phyloP scores from a whole-genome alignment of 176 grass and related monocot genomes.

The Rhynchospora pubera region DNA sequence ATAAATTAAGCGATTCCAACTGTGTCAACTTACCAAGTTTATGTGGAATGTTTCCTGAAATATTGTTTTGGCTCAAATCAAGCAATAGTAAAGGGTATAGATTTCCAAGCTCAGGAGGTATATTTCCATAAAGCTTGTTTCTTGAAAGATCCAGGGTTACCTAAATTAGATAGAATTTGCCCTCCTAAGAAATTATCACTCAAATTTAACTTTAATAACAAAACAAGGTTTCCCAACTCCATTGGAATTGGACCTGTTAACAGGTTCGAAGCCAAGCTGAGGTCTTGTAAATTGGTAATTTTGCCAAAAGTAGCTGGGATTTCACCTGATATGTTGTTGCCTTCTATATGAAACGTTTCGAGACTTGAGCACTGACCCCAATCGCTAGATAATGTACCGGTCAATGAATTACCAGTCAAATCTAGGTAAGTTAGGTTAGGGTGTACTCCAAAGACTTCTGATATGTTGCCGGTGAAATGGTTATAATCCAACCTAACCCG shows the following conservation, averaged over 20 bases:
- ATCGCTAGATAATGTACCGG: conserved; percentile 31
- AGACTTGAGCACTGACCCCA: conserved; percentile 50
- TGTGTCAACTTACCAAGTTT: conserved; percentile 46
- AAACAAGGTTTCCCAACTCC: conserved; percentile 30
- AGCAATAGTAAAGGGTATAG: conserved; percentile 32
- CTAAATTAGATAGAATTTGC: conserved; percentile 31
- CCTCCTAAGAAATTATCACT: conserved; percentile 46
- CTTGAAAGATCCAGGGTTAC: conserved; percentile 51
- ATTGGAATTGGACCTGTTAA: conserved; percentile 40
- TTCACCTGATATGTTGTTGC: conserved; percentile 48
- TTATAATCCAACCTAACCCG: conserved; percentile 42
- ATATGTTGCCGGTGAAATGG: conserved; percentile 43
- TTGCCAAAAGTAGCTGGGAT: conserved; percentile 38
- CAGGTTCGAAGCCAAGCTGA: conserved; percentile 45
- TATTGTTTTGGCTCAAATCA: conserved; percentile 54
- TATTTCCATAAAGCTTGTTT: conserved; percentile 37
- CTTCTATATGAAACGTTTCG: conserved; percentile 38
- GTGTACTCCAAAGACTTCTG: conserved; percentile 41
- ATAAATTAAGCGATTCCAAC: conserved; percentile 67
- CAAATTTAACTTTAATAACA: conserved; percentile 50
- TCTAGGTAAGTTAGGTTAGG: conserved; percentile 50
- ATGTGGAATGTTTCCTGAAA: conserved; percentile 57
- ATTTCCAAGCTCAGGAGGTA: conserved; percentile 44
- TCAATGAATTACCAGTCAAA: conserved; percentile 46
- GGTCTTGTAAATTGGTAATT: conserved; percentile 33